Evolutionary conservation across 2,329 filamentous ascomycete genomes (phyloP), one percentile per base, ranked within the genome.

Genomic region (Hymenoscyphus salicellus): DNA sequence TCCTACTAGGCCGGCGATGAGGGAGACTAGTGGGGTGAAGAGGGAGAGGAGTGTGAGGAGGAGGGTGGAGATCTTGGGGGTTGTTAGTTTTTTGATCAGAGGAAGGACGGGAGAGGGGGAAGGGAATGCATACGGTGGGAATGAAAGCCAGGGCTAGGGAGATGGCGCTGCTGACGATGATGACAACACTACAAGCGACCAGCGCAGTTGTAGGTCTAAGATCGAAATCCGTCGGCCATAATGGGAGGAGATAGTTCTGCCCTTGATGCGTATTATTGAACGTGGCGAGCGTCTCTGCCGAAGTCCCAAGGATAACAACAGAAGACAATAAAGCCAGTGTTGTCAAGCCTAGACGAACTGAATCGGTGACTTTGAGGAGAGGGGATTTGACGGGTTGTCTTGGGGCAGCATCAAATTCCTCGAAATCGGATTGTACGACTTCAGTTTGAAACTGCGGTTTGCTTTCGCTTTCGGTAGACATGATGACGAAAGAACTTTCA

Each of bases 191-290:
- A 43, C 82, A 82, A 30, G 78, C 79, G 20, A 87, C 79, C 30
- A 87, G 77, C 8, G 84, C 83, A 33, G 84, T 76, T 2, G 83
- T 85, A 2, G 86, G 85, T 58, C 83, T 79, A 38, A 86, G 72
- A 72, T 88, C 81, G 71, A 88, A 84, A 33, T 81, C 75, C 16
- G 78, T 75, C 0, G 86, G 86, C 86, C 86, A 89, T 58, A 88
- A 72, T 0, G 84, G 78, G 20, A 88, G 78, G 26, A 82, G 70
- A 70, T 79, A 83, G 56, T 81, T 78, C 2, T 52, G 8, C n/a
- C 79, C 72, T 0, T 82, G 71, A 17, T 82, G 79, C 1, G 86
- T 88, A 32, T 76, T 76, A 68, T 85, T 79, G 76, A 86, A 88
- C 43, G 84, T 81, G 33, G 79, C 74, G 52, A 88, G 75, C 5